phyloP scores from a whole-genome alignment of 495 filamentous ascomycete genomes.

The Chaetomium fimeti region DNA sequence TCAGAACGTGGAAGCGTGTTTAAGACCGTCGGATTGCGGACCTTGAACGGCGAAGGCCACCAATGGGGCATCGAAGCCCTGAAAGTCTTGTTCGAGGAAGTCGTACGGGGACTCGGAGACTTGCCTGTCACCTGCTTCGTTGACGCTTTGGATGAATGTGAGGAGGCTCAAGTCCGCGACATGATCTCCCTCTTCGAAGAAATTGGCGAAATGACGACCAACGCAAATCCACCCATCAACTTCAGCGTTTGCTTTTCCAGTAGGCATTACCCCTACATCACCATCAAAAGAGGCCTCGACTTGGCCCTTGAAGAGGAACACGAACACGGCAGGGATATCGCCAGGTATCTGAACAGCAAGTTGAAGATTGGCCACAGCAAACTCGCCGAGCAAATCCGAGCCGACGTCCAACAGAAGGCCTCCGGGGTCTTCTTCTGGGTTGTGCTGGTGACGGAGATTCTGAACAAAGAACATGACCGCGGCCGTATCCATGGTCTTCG shows the following conservation, averaged over 20 bases:
- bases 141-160: conserved; percentile 48
- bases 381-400: conserved; percentile 29
- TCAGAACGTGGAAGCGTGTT: conserved; percentile 33
- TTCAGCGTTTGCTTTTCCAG: conserved; percentile 49
- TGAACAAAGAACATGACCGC: conserved; percentile 42
- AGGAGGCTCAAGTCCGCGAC: conserved; percentile 36
- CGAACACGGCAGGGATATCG: conserved; percentile 33
- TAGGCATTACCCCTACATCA: conserved; percentile 52
- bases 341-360: conserved; percentile 25
- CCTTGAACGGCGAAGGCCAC: conserved; percentile 22
- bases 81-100: conserved; percentile 32
- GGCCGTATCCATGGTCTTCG: conserved; percentile 28
- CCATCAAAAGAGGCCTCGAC: conserved; percentile 34
- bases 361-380: conserved; percentile 26
- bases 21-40: conserved; percentile 20
- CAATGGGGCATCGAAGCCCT: conserved; percentile 35
- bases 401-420: conserved; percentile 41
- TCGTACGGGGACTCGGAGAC: conserved; percentile 29
- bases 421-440: conserved; percentile 53
- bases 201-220: conserved; percentile 23
- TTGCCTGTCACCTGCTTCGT: conserved; percentile 38
- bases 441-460: conserved; percentile 45
- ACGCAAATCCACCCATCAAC: conserved; percentile 8
- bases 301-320: conserved; percentile 30
- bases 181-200: conserved; percentile 41